Conservation (phyloP, 2,329 filamentous ascomycete species). For the Microdochium nivale region DNA sequence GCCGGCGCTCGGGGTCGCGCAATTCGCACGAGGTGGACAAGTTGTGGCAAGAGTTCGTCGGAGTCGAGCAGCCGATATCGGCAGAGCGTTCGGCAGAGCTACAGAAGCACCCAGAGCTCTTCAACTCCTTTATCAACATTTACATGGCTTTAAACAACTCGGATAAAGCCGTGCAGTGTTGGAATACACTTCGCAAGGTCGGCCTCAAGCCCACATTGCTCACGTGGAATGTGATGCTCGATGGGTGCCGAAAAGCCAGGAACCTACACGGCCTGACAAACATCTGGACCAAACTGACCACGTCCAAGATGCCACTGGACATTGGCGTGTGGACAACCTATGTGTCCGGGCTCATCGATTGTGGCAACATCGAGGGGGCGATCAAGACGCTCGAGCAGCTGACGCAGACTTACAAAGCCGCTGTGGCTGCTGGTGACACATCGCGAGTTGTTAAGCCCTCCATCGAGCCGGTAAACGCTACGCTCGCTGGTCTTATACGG, state of each 20-base stretch:
- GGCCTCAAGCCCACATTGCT: constrained; percentile 50
- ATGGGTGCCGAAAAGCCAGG: constrained; percentile 54
- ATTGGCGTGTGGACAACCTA: constrained; percentile 60
- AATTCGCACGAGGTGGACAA: constrained; percentile 12
- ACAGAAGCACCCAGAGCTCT: constrained; percentile 10
- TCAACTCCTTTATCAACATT: constrained; percentile 18
- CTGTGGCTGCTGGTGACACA: constrained; percentile 21
- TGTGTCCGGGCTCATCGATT: constrained; percentile 55
- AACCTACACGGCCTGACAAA: constrained; percentile 52
- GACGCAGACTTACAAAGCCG: constrained; percentile 47
- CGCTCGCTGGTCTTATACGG: constrained; percentile 53
- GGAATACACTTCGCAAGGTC: constrained; percentile 20
- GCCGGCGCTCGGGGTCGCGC: background rate
- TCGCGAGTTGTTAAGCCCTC: constrained; percentile 44
- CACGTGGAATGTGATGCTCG: constrained; percentile 67
- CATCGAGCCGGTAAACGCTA: constrained; percentile 61
- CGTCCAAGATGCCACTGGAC: constrained; percentile 53
- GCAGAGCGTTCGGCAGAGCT: constrained; percentile 10
- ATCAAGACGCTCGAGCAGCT: constrained; percentile 59
- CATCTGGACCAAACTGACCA: constrained; percentile 58
- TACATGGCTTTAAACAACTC: constrained; percentile 17
- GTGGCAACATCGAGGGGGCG: constrained; percentile 44
- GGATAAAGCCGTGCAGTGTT: constrained; percentile 14
- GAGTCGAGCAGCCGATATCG: constrained; percentile 6
- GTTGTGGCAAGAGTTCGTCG: constrained; percentile 16